Percentiles rank a stretch among this genome's conserved stretches.
Evolutionary conservation across 1,284 basidiomycete genomes (phyloP).

Genomic region (Singerocomus inundabilis): DNA sequence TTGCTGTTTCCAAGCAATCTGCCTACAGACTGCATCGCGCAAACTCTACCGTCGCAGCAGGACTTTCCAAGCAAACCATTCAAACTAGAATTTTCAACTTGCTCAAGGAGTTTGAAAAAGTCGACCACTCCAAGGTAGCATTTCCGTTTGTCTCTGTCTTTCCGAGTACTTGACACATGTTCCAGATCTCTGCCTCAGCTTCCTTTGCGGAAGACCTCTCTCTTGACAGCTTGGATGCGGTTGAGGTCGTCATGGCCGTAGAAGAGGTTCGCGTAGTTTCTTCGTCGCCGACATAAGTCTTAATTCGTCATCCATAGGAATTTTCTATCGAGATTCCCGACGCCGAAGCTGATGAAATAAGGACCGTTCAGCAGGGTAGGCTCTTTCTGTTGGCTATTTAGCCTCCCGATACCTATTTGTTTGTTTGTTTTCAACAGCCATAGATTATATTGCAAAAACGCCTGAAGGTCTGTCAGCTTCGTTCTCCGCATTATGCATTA

Average conservation of each 20-base stretch:
- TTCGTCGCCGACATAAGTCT: not conserved
- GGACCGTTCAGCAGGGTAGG: constrained; percentile 89
- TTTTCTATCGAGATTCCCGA: constrained; percentile 95
- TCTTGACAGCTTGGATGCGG: constrained; percentile 95
- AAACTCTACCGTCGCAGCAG: constrained; percentile 75
- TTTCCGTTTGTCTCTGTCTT: constrained; percentile 8
- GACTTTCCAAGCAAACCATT: constrained; percentile 76
- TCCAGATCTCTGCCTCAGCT: constrained; percentile 71
- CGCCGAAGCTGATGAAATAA: constrained; percentile 97
- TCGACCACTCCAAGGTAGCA: constrained; percentile 77
- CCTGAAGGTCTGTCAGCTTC: constrained; percentile 67
- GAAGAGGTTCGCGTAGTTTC: constrained; percentile 74
- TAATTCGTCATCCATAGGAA: constrained; percentile 49
- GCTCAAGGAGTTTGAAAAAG: constrained; percentile 94
- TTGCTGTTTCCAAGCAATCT: constrained; percentile 33
- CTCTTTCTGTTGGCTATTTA: constrained; percentile 11
- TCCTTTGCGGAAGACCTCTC: constrained; percentile 89
- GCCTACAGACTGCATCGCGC: constrained; percentile 43
- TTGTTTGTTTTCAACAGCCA: constrained; percentile 53
- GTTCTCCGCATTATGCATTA: not conserved
- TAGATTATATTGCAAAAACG: constrained; percentile 96
- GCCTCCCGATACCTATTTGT: constrained; percentile 10
- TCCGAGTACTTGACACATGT: not conserved
- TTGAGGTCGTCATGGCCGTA: constrained; percentile 99
- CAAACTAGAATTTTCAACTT: constrained; percentile 84